Evolutionary conservation across 805 yeast species (phyloP), one percentile per base, ranked within the genome.

Genomic region (Candida germanica): DNA sequence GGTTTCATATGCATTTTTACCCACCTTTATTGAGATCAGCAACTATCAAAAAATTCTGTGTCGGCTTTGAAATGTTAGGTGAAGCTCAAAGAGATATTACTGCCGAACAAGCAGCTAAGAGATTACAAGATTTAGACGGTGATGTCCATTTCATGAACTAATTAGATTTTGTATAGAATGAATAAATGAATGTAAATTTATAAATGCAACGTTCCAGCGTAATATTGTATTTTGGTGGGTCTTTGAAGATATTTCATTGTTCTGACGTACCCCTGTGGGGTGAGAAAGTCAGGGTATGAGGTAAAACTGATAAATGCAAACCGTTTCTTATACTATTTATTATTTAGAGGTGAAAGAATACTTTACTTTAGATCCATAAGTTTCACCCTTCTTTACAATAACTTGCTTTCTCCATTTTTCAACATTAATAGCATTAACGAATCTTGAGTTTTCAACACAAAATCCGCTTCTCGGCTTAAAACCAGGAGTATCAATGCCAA

Each of bases 11-110:
- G 73, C 87, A 83, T 57, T 83, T 83, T 59, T 83, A 83, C 53
- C 89, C 91, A 29, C 91, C 91, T 6, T 65, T 83, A 46, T 66
- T 83, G 48, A 69, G 89, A 42, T 75, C 83, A 7, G 87, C 91
- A 12, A 77, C 87, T 0, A 87, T 83, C 10, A 73, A 79, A 53
- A 83, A 83, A 59, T 83, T 83, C 60, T 66, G 80, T 50, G 91
- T 83, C 18, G 91, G 89, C 1, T 82, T 79, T 48, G 86, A 79
- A 57, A 69, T 78, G 60, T 57, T 73, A 43, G 83, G 82, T 19
- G 83, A 79, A 54, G 78, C 88, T 20, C 89, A 83, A 58, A 63
- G 85, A 43, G 86, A 79, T 49, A 63, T 79, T 50, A 79, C 85
- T 6, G 73, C 82, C 18, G 86, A 79, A 46, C 74, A 69, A 44